Conservation (phyloP, 345 rosid species). For the Isatis tinctoria region DNA sequence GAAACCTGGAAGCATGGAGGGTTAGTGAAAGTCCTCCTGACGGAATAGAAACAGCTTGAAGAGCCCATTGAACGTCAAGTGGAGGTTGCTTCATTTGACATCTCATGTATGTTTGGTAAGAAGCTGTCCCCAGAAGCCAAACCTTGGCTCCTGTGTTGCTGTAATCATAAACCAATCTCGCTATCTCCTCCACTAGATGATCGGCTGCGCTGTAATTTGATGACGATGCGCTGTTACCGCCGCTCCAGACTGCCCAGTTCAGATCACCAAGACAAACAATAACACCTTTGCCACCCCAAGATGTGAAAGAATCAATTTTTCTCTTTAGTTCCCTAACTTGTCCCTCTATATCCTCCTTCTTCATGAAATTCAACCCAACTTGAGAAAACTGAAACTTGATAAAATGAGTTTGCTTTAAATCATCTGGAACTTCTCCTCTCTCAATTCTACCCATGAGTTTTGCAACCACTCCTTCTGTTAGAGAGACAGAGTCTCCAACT, state of each 20-base stretch:
- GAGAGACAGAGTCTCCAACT: slow-evolving; percentile 63
- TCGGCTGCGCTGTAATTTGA: slow-evolving; percentile 46
- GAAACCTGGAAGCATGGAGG: slow-evolving; percentile 71
- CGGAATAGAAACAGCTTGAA: slow-evolving; percentile 82
- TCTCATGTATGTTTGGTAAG: slow-evolving; percentile 71
- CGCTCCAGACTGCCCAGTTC: slow-evolving; percentile 55
- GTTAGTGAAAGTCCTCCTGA: slow-evolving; percentile 73
- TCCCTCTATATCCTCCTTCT: slow-evolving; percentile 54
- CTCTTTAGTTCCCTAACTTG: slow-evolving; percentile 54
- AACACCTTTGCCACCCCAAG: slow-evolving; percentile 48
- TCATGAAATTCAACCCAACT: slow-evolving; percentile 61
- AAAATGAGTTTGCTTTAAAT: slow-evolving; percentile 54
- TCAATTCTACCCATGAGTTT: slow-evolving; percentile 58
- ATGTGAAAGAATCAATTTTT: slow-evolving; percentile 48
- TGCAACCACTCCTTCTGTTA: slow-evolving; percentile 51
- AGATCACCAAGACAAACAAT: slow-evolving; percentile 80
- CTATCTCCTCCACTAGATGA: slow-evolving; percentile 68
- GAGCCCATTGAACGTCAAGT: slow-evolving; percentile 76
- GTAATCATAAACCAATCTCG: slow-evolving; percentile 45
- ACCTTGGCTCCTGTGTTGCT: slow-evolving; percentile 40
- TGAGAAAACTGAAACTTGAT: slow-evolving; percentile 68
- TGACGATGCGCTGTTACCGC: neutral
- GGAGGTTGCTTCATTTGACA: slow-evolving; percentile 84
- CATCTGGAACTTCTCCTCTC: slow-evolving; percentile 70
- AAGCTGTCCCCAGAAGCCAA: slow-evolving; percentile 74